Conservation (phyloP, 768 basidiomycete species). For the Pulveroboletus sp. region DNA sequence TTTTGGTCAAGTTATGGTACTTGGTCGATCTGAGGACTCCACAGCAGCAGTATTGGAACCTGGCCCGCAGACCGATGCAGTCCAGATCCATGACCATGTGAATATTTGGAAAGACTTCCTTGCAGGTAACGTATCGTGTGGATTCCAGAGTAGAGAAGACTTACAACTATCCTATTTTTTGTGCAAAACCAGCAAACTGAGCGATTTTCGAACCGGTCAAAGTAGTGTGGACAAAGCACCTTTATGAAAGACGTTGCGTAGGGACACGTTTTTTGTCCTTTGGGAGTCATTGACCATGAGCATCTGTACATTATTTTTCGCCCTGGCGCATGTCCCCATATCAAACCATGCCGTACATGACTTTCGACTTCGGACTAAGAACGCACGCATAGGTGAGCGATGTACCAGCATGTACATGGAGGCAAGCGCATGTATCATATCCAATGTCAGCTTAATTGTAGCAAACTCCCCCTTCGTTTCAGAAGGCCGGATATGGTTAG, state of each 20-base stretch:
- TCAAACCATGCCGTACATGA: not conserved
- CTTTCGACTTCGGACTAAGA: too few species aligned
- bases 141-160: not conserved
- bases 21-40: not conserved
- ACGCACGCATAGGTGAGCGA: too few species aligned
- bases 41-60: not conserved
- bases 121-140: not conserved
- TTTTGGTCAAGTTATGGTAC: slow-evolving; percentile 18
- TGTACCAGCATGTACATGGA: too few species aligned
- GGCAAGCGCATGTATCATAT: too few species aligned
- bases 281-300: not conserved
- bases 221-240: not conserved
- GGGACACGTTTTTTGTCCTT: not conserved
- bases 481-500: too few species aligned
- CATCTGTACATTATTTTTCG: not conserved
- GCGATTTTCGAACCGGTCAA: not conserved
- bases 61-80: not conserved
- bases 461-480: too few species aligned
- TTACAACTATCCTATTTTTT: not conserved
- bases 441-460: too few species aligned
- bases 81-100: slow-evolving; percentile 19
- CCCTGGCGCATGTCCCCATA: too few species aligned
- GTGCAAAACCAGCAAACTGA: not conserved
- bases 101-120: not conserved
- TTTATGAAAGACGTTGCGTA: not conserved